A percentile compares a stretch with the other conserved stretches of the same genome.
Conservation (phyloP, 192 early-diverging fungal genomes). For the Backusella mclennaniae region DNA sequence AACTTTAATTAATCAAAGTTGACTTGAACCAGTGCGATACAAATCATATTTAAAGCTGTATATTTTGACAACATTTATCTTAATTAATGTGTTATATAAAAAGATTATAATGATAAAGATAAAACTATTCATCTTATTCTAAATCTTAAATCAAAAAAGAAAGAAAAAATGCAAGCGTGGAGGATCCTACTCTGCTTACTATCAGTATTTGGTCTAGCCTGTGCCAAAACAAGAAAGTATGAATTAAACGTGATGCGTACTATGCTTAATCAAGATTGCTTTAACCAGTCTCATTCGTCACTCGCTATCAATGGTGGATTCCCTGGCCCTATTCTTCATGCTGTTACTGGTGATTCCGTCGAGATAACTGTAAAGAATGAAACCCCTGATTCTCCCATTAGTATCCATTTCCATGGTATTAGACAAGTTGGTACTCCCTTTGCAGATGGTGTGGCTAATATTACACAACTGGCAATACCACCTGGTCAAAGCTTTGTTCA, state of each 20-base stretch:
- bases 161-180: not conserved
- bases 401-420: slow-evolving; percentile 52
- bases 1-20: not conserved
- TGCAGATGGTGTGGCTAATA: slow-evolving; percentile 55
- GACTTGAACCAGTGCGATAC: not conserved
- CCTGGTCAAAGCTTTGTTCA: slow-evolving; percentile 43
- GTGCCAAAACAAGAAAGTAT: not conserved
- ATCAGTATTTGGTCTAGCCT: not conserved
- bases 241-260: not conserved
- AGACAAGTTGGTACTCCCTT: slow-evolving; percentile 39
- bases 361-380: slow-evolving; percentile 44
- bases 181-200: not conserved
- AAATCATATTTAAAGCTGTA: not conserved
- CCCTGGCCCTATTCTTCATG: slow-evolving; percentile 50
- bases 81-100: not conserved
- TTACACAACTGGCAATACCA: slow-evolving; percentile 52
- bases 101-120: not conserved
- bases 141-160: no score
- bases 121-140: not conserved
- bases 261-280: slow-evolving; percentile 18
- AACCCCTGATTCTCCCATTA: slow-evolving; percentile 35
- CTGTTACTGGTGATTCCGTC: slow-evolving; percentile 46
- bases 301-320: slow-evolving; percentile 42
- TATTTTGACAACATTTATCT: slow-evolving; percentile 2
- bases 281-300: not conserved